Evolutionary conservation across 139 green algal genomes (phyloP).

Genomic region (Microglena sp.): DNA sequence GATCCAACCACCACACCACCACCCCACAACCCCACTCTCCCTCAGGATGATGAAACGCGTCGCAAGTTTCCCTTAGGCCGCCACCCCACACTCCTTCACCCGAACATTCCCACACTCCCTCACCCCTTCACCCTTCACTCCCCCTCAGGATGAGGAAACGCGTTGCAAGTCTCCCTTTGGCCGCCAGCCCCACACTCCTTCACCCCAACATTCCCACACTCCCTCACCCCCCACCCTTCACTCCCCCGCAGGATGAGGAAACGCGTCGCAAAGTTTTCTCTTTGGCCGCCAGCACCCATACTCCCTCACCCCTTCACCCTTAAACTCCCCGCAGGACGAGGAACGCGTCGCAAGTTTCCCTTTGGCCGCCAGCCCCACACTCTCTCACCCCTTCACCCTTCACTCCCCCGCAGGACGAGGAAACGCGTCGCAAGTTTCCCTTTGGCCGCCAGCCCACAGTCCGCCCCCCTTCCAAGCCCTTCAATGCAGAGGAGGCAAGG

Average conservation of each 20-base stretch:
- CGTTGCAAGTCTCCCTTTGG: background rate
- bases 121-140: background rate
- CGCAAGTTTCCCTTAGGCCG: background rate
- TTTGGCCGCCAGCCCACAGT: slow-evolving; percentile 56
- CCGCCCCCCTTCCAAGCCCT: slow-evolving; percentile 42
- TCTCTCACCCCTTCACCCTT: background rate
- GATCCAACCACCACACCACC: background rate
- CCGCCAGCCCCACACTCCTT: background rate
- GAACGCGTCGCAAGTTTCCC: background rate
- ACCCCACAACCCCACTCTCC: background rate
- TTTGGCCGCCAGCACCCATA: too few species aligned
- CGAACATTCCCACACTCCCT: background rate
- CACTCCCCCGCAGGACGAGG: slow-evolving; percentile 18
- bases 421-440: slow-evolving; percentile 26
- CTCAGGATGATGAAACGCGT: background rate
- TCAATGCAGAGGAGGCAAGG: slow-evolving; percentile 52
- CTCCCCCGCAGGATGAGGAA: too few species aligned
- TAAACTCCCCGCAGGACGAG: too few species aligned
- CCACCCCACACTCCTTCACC: background rate
- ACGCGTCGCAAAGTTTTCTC: background rate
- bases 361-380: too few species aligned
- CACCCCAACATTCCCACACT: background rate
- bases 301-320: too few species aligned
- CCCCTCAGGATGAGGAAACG: background rate
- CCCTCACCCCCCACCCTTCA: too few species aligned